Conservation (phyloP, 495 filamentous ascomycete species). For the Oidiodendron maius region DNA sequence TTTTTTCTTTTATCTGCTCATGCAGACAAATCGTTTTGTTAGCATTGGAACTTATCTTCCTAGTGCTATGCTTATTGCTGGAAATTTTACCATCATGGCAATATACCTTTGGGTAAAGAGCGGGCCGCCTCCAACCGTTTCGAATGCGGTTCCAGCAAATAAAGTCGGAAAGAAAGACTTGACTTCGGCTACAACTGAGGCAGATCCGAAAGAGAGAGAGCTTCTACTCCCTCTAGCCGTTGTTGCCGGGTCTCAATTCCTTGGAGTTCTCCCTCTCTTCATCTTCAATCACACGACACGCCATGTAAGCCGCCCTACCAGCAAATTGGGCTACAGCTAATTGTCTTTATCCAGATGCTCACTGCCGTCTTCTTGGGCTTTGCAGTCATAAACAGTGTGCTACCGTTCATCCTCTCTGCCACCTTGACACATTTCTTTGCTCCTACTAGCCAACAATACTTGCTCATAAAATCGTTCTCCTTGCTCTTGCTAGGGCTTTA, state of each 20-base stretch:
- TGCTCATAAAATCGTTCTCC: conserved; percentile 83
- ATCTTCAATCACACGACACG: conserved; percentile 72
- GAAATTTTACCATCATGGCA: conserved; percentile 91
- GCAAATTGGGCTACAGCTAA: not conserved
- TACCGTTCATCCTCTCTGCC: conserved; percentile 53
- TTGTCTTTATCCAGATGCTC: conserved; percentile 41
- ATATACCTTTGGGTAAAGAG: conserved; percentile 89
- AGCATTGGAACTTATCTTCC: conserved; percentile 97
- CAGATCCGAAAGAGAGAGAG: conserved; percentile 67
- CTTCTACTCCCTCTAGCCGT: conserved; percentile 73
- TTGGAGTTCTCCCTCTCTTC: conserved; percentile 80
- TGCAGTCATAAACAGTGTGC: conserved; percentile 47
- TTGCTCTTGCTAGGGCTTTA: conserved; percentile 85
- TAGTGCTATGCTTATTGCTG: conserved; percentile 91
- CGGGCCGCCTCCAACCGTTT: conserved; percentile 36
- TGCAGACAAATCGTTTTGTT: conserved; percentile 85
- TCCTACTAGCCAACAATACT: conserved; percentile 63
- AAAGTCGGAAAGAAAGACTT: conserved; percentile 19
- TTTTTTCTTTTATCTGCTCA: conserved; percentile 97
- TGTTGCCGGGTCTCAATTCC: conserved; percentile 63
- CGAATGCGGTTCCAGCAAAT: conserved; percentile 11
- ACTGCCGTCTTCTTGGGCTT: conserved; percentile 51
- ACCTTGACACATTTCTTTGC: conserved; percentile 39
- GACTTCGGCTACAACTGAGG: conserved; percentile 24
- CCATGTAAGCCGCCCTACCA: conserved; percentile 48